A percentile compares a stretch with the other conserved stretches of the same genome.
Conservation (phyloP, 1,139 yeast species). For the Saccharomyces pastorianus region DNA sequence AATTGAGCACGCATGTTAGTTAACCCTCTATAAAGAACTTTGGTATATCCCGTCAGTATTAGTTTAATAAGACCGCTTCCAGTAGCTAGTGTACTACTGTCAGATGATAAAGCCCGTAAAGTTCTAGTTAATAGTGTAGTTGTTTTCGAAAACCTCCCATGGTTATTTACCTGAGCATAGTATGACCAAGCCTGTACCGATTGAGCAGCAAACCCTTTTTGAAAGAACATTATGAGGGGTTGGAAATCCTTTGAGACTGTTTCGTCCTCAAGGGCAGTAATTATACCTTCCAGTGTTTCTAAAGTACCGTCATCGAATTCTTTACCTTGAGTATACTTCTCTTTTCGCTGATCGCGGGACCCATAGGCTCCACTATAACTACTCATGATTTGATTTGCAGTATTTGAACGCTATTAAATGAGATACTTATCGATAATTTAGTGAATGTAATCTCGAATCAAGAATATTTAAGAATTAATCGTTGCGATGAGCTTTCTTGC, state of each 20-base stretch:
- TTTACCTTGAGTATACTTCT: constrained; percentile 10
- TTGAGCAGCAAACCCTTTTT: constrained; percentile 33
- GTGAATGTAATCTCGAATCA: background rate
- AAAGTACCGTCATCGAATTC: constrained; percentile 25
- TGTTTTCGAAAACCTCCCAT: constrained; percentile 39
- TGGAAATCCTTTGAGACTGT: constrained; percentile 20
- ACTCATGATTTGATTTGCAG: background rate
- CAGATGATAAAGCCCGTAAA: constrained; percentile 18
- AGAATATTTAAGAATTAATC: background rate
- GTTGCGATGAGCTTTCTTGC: background rate
- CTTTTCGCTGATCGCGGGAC: background rate
- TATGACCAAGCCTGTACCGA: constrained; percentile 53
- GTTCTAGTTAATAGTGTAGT: constrained; percentile 32
- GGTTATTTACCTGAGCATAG: constrained; percentile 56
- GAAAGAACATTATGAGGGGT: constrained; percentile 29
- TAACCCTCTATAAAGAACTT: constrained; percentile 62
- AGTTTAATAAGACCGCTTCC: constrained; percentile 42
- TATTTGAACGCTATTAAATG: no score
- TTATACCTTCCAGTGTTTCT: constrained; percentile 22
- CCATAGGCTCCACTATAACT: background rate
- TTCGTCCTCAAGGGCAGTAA: constrained; percentile 18
- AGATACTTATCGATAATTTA: background rate
- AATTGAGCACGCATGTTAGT: constrained; percentile 49
- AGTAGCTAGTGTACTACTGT: constrained; percentile 18
- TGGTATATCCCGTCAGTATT: constrained; percentile 48